Base-by-base conservation (phyloP, 768 basidiomycete genomes). In the Trametes elegans region DNA sequence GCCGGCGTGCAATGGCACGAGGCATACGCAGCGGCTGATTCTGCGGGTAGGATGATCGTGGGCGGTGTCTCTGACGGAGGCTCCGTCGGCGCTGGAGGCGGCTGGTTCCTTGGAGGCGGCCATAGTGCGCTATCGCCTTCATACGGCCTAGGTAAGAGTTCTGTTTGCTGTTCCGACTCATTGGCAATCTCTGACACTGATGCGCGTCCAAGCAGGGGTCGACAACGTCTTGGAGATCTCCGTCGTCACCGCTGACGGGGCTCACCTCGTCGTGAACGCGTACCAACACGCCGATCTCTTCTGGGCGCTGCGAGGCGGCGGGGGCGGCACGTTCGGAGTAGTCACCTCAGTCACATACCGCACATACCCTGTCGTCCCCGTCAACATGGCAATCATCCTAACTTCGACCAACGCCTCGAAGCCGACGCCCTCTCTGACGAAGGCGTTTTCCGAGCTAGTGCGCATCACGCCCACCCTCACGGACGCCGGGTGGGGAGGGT, bases 161-260 rank as follows among this genome's bases (percentile, higher is more conserved):
- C 23, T 29, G 0, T 1, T 3, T 10, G 6, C 18, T 1, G 10
- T 2, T n/a, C 38, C 28, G 5, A 7, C 32, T 18, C 14, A n/a
- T 7, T 14, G 19, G 13, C 18, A 6, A 19, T 5, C 18, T 43
- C 31, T 14, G 19, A 8, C 2, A 32, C 4, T n/a, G 13, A 35
- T 35, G 5, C n/a, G n/a, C n/a, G n/a, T n/a, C n/a, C n/a, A n/a
- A 6, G 6, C 34, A 69, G 67, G 71, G 7, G 55, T 57, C 21
- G 55, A 57, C 35, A 57, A 57, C 18, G 42, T 46, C 11, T 36
- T 81, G 4, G 69, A 83, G 64, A 76, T 73, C 65, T 77, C 76
- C 52, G 65, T 82, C 5, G 80, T 82, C 8, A 80, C 79, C 4
- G 78, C 82, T 0, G 77, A 78, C 60, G 82, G 81, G 0, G 53